Evolutionary conservation across 2,329 filamentous ascomycete genomes (phyloP).

Genomic region (Aspergillus cejpii): DNA sequence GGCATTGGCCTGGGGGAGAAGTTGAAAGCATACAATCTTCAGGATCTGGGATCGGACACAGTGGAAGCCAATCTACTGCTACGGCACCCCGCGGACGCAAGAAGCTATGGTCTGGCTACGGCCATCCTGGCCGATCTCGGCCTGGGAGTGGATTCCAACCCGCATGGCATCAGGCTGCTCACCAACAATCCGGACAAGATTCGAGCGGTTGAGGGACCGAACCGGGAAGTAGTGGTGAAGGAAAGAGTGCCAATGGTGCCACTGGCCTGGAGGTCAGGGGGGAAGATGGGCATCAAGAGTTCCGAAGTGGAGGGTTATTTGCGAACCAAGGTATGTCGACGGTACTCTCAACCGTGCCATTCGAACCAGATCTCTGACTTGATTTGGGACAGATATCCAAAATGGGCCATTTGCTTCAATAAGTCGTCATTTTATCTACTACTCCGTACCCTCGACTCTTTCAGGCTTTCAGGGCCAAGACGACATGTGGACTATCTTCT

Average conservation of each 20-base stretch:
- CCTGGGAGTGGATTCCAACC: conserved; percentile 57
- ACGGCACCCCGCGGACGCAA: conserved; percentile 85
- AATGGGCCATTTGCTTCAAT: conserved; percentile 69
- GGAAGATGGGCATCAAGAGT: conserved; percentile 72
- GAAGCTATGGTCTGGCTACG: conserved; percentile 93
- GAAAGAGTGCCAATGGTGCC: conserved; percentile 95
- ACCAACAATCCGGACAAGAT: conserved; percentile 99
- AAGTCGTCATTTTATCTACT: conserved; percentile 11
- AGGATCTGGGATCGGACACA: conserved; percentile 94
- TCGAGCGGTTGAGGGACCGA: conserved; percentile 83
- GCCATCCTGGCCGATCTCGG: conserved; percentile 87
- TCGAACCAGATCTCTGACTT: not conserved
- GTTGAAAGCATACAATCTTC: conserved; percentile 94
- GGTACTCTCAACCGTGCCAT: not conserved
- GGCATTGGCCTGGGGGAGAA: conserved; percentile 94
- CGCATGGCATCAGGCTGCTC: conserved; percentile 60
- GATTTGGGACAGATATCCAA: conserved; percentile 63
- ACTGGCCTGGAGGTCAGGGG: conserved; percentile 76
- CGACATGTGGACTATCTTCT: not conserved
- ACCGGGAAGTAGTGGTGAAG: conserved; percentile 75
- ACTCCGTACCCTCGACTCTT: conserved; percentile 3
- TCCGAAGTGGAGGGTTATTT: conserved; percentile 90
- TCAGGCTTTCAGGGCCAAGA: conserved; percentile 1
- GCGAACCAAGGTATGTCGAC: conserved; percentile 71
- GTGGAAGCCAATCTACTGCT: conserved; percentile 91